These are phyloP conservation scores for Chaetomium sp. DNA, from an alignment of 2,329 filamentous ascomycete species.

Conservation along the genomic window DNA sequence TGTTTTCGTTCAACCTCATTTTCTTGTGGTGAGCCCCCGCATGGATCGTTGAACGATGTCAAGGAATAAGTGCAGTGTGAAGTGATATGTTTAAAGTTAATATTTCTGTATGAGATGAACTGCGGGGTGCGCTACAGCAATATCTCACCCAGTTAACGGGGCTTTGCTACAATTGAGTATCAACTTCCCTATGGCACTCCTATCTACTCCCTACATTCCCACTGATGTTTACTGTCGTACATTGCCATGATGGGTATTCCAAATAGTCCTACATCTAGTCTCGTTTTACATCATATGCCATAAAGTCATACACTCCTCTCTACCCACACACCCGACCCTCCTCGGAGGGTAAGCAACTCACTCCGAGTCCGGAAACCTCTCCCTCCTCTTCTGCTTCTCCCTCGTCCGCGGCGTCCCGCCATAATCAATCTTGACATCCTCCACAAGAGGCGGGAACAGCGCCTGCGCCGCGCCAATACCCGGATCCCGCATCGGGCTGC, in stretches of 20 bases:
- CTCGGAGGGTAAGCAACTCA: not conserved
- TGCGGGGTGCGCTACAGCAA: not conserved
- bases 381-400: conserved; percentile 13
- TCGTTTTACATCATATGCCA: not conserved
- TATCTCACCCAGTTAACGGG: conserved; percentile 1
- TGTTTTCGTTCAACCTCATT: conserved; percentile 23
- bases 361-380: not conserved
- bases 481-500: conserved; percentile 34
- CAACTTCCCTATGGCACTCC: not conserved
- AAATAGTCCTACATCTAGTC: not conserved
- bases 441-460: conserved; percentile 47
- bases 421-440: conserved; percentile 26
- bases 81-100: not conserved
- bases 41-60: not conserved
- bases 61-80: not conserved
- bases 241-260: not conserved
- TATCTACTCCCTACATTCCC: not conserved
- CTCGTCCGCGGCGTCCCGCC: not conserved
- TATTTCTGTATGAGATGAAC: not conserved
- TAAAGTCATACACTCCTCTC: conserved; percentile 8
- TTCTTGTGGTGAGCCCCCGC: not conserved
- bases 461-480: conserved; percentile 35
- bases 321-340: not conserved
- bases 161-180: conserved; percentile 3
- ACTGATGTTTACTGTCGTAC: no score